A percentile compares a stretch with the other conserved stretches of the same genome.
Evolutionary conservation across 305 asterid species (phyloP).

Genomic region (Ilex paraguariensis): DNA sequence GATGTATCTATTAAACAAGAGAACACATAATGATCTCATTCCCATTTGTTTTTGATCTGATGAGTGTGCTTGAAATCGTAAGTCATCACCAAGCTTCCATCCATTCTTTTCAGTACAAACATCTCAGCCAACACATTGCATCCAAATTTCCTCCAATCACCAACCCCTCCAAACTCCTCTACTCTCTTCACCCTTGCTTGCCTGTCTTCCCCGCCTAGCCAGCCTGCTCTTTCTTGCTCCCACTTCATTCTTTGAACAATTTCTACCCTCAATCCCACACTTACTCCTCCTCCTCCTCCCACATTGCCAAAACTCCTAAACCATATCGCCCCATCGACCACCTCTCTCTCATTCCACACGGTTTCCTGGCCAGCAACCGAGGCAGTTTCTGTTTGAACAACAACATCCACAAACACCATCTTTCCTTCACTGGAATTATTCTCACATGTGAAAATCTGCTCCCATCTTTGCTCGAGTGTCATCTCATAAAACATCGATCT

Average conservation of each 20-base stretch:
- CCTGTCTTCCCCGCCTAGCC: constrained; percentile 24
- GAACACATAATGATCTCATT: constrained; percentile 1
- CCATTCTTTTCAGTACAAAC: constrained; percentile 50
- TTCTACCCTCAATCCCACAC: constrained; percentile 53
- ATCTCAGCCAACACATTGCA: constrained; percentile 63
- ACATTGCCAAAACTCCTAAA: constrained; percentile 16
- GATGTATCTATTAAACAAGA: too few relatives aligned
- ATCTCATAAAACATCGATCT: constrained; percentile 42
- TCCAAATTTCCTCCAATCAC: constrained; percentile 40
- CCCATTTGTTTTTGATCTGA: constrained; percentile 34
- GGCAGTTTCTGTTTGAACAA: constrained; percentile 34
- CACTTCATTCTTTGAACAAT: constrained; percentile 54
- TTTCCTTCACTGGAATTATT: constrained; percentile 11
- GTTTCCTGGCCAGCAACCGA: constrained; percentile 35
- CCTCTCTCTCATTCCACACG: constrained; percentile 28
- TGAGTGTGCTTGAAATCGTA: constrained; percentile 40
- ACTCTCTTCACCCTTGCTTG: constrained; percentile 28
- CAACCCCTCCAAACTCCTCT: constrained; percentile 22
- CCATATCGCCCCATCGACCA: constrained; percentile 37
- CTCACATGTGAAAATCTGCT: constrained; percentile 31
- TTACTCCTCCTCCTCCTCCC: constrained; percentile 22
- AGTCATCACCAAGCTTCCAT: constrained; percentile 38
- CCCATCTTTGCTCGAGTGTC: constrained; percentile 66
- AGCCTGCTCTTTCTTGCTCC: constrained; percentile 53
- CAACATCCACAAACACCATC: constrained; percentile 30